Evolutionary conservation across 352 stramenopile species (phyloP).

Genomic region (Globisporangium megalacanthum): DNA sequence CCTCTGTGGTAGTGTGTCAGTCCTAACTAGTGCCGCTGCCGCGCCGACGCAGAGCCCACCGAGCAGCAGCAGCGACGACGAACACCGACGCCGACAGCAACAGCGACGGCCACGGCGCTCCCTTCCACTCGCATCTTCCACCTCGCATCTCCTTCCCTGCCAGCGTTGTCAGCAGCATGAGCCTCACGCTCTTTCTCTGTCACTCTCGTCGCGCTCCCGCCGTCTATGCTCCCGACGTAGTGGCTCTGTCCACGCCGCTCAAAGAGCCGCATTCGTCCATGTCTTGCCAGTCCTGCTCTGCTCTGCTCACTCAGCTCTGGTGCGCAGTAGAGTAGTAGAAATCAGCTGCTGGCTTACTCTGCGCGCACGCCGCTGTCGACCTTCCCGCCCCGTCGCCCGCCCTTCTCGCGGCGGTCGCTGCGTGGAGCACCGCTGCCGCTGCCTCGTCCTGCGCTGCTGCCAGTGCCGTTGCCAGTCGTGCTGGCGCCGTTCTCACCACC

Average conservation of each 20-base stretch:
- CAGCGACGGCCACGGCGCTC: background rate
- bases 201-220: background rate
- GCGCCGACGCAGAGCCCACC: background rate
- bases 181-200: background rate
- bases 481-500: conserved; percentile 13
- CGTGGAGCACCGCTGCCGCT: conserved; percentile 12
- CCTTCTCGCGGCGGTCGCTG: conserved; percentile 56
- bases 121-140: background rate
- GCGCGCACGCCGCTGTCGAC: conserved; percentile 42
- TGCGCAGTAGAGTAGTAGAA: background rate
- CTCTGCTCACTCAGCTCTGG: background rate
- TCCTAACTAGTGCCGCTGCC: conserved; percentile 2
- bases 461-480: conserved; percentile 25
- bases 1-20: background rate
- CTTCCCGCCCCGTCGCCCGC: conserved; percentile 58
- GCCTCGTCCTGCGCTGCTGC: conserved; percentile 15
- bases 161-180: background rate
- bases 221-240: conserved; percentile 1
- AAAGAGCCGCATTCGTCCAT: background rate
- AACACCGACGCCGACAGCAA: background rate
- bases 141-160: background rate
- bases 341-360: conserved; percentile 28
- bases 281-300: background rate
- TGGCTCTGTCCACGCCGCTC: background rate
- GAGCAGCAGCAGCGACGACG: background rate